Conservation (phyloP, 2,329 filamentous ascomycete species). For the Microsporum ferrugineum region DNA sequence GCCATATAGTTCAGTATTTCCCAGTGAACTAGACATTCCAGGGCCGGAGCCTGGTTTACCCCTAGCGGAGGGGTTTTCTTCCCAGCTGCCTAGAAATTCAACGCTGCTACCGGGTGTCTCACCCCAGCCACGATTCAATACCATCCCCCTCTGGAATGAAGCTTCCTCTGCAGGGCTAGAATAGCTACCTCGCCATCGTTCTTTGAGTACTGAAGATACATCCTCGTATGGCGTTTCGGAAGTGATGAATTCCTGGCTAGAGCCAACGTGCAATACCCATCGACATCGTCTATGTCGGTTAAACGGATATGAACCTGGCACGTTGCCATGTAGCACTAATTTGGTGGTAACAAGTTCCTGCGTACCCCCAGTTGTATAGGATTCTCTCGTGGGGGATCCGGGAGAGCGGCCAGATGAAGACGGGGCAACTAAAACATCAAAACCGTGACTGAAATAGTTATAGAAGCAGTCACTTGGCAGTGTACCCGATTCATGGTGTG, state of each 20-base stretch:
- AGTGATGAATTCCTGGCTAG: conserved; percentile 41
- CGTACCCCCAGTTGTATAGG: conserved; percentile 22
- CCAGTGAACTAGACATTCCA: conserved; percentile 43
- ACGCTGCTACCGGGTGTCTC: conserved; percentile 84
- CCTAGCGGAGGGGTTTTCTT: conserved; percentile 51
- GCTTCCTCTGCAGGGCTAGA: conserved; percentile 44
- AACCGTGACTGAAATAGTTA: conserved; percentile 93
- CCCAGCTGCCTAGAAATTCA: conserved; percentile 75
- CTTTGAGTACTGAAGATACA: conserved; percentile 56
- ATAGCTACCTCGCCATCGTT: conserved; percentile 59
- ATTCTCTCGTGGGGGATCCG: conserved; percentile 25
- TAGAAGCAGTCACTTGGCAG: conserved; percentile 61
- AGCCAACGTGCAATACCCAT: conserved; percentile 57
- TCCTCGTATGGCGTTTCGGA: conserved; percentile 71
- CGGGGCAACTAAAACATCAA: conserved; percentile 78
- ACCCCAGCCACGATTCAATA: conserved; percentile 80
- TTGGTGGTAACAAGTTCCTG: conserved; percentile 78
- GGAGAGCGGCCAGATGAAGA: conserved; percentile 54
- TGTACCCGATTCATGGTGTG: conserved; percentile 48
- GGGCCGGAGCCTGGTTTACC: conserved; percentile 32
- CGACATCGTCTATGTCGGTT: conserved; percentile 83
- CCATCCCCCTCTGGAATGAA: conserved; percentile 54
- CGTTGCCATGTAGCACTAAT: conserved; percentile 84
- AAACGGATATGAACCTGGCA: conserved; percentile 92
- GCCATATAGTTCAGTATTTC: conserved; percentile 76